phyloP scores from a whole-genome alignment of 768 basidiomycete species.

The Trametopsis cervina region DNA sequence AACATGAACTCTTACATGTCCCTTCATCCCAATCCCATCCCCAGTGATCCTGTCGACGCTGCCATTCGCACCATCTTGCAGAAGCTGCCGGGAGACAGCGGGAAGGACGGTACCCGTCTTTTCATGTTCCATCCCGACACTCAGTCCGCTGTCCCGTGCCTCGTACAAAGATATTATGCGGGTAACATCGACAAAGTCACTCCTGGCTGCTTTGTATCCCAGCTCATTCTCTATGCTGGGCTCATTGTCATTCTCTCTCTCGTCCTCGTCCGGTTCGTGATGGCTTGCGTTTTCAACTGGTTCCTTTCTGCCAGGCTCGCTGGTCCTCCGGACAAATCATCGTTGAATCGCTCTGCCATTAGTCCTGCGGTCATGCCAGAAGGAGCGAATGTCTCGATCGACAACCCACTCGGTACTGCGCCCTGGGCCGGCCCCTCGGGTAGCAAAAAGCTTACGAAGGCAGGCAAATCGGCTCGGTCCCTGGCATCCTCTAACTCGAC shows the following conservation, averaged over 20 bases:
- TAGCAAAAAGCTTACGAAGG: conserved; percentile 42
- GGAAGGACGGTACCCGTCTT: conserved; percentile 86
- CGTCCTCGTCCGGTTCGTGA: conserved; percentile 85
- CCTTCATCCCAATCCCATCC: conserved; percentile 59
- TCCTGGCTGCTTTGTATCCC: conserved; percentile 90
- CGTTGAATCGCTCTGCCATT: conserved; percentile 78
- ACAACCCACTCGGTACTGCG: conserved; percentile 87
- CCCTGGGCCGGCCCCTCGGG: conserved; percentile 76
- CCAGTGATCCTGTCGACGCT: conserved; percentile 71
- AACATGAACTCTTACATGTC: conserved; percentile 85
- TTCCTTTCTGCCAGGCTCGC: conserved; percentile 82
- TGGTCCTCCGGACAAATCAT: conserved; percentile 60
- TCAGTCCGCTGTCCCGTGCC: conserved; percentile 66
- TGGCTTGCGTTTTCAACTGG: conserved; percentile 98
- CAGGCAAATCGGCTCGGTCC: conserved; percentile 40
- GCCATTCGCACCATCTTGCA: conserved; percentile 73
- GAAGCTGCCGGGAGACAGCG: conserved; percentile 40
- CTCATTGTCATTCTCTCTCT: conserved; percentile 88
- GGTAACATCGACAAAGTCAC: conserved; percentile 96
- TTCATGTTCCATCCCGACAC: conserved; percentile 70
- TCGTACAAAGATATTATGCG: conserved; percentile 80
- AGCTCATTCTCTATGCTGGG: conserved; percentile 83
- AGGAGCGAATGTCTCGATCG: conserved; percentile 90
- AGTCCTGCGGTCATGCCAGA: conserved; percentile 95
- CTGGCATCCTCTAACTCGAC: conserved; percentile 51